Conservation (phyloP, 768 basidiomycete species). For the Paxillus ammoniavirescens region DNA sequence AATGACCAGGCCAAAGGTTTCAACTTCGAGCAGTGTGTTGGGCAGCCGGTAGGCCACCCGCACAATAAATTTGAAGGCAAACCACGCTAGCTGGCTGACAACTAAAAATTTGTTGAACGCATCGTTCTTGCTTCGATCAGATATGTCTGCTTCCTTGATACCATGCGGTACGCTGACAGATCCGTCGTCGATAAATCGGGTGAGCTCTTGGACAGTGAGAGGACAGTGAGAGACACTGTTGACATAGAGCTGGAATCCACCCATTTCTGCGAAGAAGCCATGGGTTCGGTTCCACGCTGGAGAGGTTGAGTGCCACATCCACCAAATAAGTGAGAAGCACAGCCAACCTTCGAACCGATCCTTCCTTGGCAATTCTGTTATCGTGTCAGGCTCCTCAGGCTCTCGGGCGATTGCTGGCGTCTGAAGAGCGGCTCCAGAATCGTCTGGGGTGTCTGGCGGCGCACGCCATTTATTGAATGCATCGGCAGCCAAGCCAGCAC, state of each 20-base stretch:
- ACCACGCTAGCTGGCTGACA: conserved; percentile 36
- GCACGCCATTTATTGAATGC: background rate
- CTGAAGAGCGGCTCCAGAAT: no score
- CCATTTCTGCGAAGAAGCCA: conserved; percentile 21
- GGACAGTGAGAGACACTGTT: background rate
- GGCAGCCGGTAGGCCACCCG: conserved; percentile 25
- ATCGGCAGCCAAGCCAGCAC: conserved; percentile 5
- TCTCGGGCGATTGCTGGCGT: no score
- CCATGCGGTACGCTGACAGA: background rate
- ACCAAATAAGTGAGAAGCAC: background rate
- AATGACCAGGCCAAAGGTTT: conserved; percentile 34
- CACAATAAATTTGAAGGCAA: conserved; percentile 29
- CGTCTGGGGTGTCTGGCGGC: no score
- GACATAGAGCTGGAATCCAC: conserved; percentile 18
- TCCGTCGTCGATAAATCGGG: background rate
- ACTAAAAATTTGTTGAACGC: conserved; percentile 33
- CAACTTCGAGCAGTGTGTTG: conserved; percentile 35
- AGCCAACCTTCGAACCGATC: background rate
- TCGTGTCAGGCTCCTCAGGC: no score
- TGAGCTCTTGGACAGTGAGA: background rate
- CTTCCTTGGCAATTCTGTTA: background rate
- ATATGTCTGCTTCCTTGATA: conserved; percentile 13
- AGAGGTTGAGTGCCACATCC: no score
- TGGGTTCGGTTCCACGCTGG: no score
- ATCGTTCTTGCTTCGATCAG: conserved; percentile 33